Evolutionary conservation across 2,329 filamentous ascomycete species (phyloP).

Genomic region (Epichloe coenophiala): DNA sequence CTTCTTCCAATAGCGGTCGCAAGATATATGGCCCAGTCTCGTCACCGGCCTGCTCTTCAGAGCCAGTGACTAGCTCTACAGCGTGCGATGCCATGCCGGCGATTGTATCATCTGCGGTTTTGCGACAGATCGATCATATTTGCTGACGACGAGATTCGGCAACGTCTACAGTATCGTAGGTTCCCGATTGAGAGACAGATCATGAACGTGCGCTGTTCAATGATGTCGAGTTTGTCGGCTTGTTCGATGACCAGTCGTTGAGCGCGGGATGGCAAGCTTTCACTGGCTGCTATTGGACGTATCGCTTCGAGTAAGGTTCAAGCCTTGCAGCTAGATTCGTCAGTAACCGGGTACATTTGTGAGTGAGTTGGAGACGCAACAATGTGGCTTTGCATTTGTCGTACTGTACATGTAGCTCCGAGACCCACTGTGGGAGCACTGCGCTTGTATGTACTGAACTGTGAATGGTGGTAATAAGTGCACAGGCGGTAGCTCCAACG

Average conservation of each 20-base stretch:
- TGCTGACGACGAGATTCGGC: background rate
- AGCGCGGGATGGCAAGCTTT: background rate
- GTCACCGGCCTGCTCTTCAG: background rate
- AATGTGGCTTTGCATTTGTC: background rate
- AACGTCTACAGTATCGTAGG: background rate
- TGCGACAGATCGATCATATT: slow-evolving; percentile 10
- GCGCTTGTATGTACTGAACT: too few species aligned
- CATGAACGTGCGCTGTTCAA: background rate
- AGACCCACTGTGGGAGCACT: background rate
- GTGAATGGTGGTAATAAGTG: background rate
- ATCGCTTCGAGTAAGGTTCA: background rate
- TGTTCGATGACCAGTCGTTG: background rate
- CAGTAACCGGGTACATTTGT: background rate
- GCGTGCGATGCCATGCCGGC: slow-evolving; percentile 20
- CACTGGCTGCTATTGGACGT: background rate
- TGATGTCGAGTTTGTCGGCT: background rate
- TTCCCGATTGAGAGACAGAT: background rate
- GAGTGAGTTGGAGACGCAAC: background rate
- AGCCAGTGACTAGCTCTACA: background rate
- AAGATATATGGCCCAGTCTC: slow-evolving; percentile 56
- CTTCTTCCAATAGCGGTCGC: slow-evolving; percentile 53
- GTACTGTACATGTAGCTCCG: background rate
- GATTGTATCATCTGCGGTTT: slow-evolving; percentile 15
- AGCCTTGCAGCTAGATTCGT: background rate
- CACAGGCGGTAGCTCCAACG: too few species aligned